Evolutionary conservation across 345 rosid genomes (phyloP), one percentile per base, ranked within the genome.

Genomic region (Lepidium sativum): DNA sequence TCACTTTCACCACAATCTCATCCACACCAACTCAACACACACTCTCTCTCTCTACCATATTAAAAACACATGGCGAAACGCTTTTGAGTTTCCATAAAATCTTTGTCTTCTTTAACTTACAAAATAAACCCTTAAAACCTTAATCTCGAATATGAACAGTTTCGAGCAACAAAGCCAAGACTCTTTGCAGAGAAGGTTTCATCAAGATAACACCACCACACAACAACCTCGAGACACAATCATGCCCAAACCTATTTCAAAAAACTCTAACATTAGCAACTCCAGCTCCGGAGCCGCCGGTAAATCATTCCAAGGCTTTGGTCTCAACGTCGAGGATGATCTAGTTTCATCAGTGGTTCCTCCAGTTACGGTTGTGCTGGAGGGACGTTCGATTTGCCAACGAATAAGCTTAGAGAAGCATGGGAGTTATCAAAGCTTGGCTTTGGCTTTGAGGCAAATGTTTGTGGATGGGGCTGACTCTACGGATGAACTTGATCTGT

Each of bases 351-450:
- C 79, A 3, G 80, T 88, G 14, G 80, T 86, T 50, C 97, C 97
- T 1, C 83, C 91, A 9, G 96, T 91, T 5, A 88, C 96, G 0
- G 97, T 88, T 44, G 94, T 80, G 31, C 86, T 88, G 0, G 96
- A 91, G 67, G 97, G 97, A 60, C 91, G 97, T 38, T 82, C 96
- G 25, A 91, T 91, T 70, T 86, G 97, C 78, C 97, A 86, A 39
- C 84, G 96, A 61, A 81, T 91, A 73, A 83, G 80, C 63, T 82
- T 91, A 35, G 91, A 88, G 15, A 83, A 84, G 50, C 97, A 88
- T 75, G 82, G 66, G 39, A 83, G 91, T 79, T 91, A 91, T 76
- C 75, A 83, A 7, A 88, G 96, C 70, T 82, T 91, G 1, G 97
- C 97, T 35, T 78, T 60, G 80, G 89, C 91, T 57, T 80, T 91